Percentiles rank a stretch among this genome's conserved stretches.
phyloP scores from a whole-genome alignment of 2,329 filamentous ascomycete genomes.

The Simplicillium aogashimaense region DNA sequence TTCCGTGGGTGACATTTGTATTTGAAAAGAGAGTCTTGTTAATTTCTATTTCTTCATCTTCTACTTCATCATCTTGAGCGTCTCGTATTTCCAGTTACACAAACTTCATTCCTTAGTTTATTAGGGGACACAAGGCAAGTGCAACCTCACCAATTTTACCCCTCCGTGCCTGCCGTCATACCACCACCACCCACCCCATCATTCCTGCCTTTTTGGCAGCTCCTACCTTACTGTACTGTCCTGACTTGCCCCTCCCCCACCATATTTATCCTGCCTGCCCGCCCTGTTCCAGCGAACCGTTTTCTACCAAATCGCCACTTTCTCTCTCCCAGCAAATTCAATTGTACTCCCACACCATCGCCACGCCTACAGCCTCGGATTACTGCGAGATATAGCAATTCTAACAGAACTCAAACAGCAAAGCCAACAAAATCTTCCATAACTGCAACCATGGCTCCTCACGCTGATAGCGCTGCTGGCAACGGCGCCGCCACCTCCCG shows the following conservation, averaged over 20 bases:
- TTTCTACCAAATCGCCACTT: neutral
- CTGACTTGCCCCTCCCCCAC: conserved; percentile 7
- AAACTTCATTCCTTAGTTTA: neutral
- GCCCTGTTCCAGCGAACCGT: neutral
- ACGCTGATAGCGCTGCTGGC: conserved; percentile 29
- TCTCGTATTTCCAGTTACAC: neutral
- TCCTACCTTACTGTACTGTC: neutral
- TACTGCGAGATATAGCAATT: neutral
- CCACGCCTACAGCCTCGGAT: neutral
- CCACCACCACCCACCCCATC: neutral
- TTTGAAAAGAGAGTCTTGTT: neutral
- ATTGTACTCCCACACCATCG: neutral
- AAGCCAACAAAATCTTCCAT: neutral
- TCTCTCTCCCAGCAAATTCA: neutral
- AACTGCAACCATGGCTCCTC: conserved; percentile 43
- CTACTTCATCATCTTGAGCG: too few species aligned
- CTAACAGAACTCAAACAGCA: neutral
- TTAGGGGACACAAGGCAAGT: neutral
- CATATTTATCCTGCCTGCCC: neutral
- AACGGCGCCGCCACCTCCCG: conserved; percentile 21
- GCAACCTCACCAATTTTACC: neutral
- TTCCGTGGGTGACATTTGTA: neutral
- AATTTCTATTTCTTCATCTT: neutral
- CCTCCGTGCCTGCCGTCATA: neutral
- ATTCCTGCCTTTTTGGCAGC: neutral